A percentile compares a stretch with the other conserved stretches of the same genome.
Conservation (phyloP, 176 grass and related monocot species). For the Oryza officinalis region DNA sequence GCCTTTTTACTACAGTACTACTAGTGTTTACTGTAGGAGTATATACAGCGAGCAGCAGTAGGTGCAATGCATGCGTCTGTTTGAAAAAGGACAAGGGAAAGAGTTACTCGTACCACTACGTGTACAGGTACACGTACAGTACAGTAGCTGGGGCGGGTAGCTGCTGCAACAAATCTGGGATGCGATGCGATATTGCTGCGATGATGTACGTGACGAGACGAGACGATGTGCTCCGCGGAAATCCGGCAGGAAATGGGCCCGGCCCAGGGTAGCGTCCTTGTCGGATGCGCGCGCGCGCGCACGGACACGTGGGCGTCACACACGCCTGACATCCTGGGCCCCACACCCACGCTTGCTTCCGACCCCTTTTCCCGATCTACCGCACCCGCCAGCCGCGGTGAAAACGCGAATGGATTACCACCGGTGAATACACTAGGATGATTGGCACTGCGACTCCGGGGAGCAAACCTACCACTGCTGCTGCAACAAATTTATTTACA, state of each 20-base stretch:
- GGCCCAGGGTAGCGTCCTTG: not conserved
- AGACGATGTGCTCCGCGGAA: not conserved
- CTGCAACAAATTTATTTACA: too few relatives aligned
- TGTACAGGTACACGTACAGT: not conserved
- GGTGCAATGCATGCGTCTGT: not conserved
- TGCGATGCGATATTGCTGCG: not conserved
- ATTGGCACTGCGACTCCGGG: too few relatives aligned
- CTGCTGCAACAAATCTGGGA: not conserved
- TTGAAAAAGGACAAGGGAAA: not conserved
- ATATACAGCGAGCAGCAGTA: too few relatives aligned
- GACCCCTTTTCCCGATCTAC: not conserved
- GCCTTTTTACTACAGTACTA: not conserved
- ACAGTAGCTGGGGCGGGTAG: not conserved
- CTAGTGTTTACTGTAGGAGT: too few relatives aligned
- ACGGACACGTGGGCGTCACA: too few relatives aligned
- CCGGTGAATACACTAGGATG: too few relatives aligned
- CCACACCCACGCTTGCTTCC: not conserved
- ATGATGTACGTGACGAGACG: not conserved
- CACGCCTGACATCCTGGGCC: not conserved
- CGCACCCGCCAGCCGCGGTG: not conserved
- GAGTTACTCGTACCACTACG: not conserved
- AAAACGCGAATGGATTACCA: not conserved
- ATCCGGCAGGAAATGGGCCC: not conserved
- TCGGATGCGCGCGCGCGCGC: not conserved
- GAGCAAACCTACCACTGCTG: too few relatives aligned